Conservation (phyloP, 306 rosid genomes). For the Fagus sylvatica region DNA sequence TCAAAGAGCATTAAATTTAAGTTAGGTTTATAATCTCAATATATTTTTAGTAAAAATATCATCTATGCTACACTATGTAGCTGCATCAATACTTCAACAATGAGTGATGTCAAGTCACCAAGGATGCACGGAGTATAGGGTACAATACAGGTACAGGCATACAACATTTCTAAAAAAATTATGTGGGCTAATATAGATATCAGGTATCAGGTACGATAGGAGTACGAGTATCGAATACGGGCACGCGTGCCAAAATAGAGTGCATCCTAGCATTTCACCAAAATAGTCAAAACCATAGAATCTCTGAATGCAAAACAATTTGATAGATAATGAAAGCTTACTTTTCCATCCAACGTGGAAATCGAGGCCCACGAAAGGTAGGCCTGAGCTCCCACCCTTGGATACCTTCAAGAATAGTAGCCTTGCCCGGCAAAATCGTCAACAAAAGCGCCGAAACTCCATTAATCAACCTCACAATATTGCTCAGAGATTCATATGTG, state of each 20-base stretch:
- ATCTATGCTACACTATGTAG: too few species aligned
- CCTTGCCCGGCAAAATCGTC: constrained; percentile 74
- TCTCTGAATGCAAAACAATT: neutral
- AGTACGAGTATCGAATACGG: too few species aligned
- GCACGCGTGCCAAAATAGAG: too few species aligned
- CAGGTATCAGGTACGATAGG: too few species aligned
- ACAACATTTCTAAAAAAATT: too few species aligned
- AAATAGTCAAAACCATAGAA: neutral
- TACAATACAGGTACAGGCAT: too few species aligned
- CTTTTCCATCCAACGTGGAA: constrained; percentile 99
- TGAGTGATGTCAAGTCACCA: neutral
- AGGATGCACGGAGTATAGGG: too few species aligned
- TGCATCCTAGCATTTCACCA: too few species aligned
- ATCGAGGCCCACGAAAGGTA: constrained; percentile 85
- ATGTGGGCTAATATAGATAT: too few species aligned
- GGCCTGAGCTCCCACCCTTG: constrained; percentile 99
- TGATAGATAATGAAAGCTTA: constrained; percentile 39
- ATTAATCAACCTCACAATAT: constrained; percentile 77
- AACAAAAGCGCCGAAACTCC: constrained; percentile 87
- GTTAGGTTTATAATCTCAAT: too few species aligned
- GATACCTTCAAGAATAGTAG: constrained; percentile 82
- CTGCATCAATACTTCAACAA: neutral
- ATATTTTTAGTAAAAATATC: too few species aligned
- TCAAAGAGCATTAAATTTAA: too few species aligned
- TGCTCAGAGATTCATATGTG: constrained; percentile 76